Percentiles rank a stretch among this genome's conserved stretches.
These are phyloP conservation scores for Tubosaeta sp. DNA, from an alignment of 768 basidiomycete genomes.

Conservation along the genomic window DNA sequence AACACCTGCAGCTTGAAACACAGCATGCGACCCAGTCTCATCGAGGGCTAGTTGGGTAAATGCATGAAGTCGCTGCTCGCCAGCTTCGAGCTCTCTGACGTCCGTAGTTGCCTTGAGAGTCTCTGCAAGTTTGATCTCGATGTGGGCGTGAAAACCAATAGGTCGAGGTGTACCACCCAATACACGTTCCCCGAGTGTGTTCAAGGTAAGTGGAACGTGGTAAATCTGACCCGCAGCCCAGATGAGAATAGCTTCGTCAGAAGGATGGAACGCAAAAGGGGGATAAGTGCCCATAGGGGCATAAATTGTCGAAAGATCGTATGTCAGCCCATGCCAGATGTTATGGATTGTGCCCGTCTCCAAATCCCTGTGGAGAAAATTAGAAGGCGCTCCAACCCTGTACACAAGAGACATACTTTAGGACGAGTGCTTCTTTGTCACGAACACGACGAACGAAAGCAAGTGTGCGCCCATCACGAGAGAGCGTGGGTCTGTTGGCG, in stretches of 20 bases:
- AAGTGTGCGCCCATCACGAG: constrained; percentile 61
- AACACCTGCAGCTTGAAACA: constrained; percentile 65
- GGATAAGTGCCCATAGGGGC: constrained; percentile 82
- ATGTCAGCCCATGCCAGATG: constrained; percentile 65
- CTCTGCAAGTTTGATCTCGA: constrained; percentile 61
- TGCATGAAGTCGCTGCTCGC: constrained; percentile 53
- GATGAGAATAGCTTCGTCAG: constrained; percentile 45
- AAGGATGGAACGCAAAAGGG: constrained; percentile 54
- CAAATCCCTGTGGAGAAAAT: constrained; percentile 47
- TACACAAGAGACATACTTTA: constrained; percentile 47
- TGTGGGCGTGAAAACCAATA: constrained; percentile 58
- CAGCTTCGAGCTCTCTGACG: constrained; percentile 49
- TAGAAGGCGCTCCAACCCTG: neutral
- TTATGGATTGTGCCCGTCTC: constrained; percentile 60
- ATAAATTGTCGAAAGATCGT: constrained; percentile 58
- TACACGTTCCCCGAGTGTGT: constrained; percentile 46
- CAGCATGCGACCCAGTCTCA: constrained; percentile 45
- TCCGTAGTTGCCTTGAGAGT: constrained; percentile 49
- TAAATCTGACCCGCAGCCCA: constrained; percentile 75
- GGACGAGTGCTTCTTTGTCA: constrained; percentile 67
- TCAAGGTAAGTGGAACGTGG: constrained; percentile 45
- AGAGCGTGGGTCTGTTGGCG: constrained; percentile 69
- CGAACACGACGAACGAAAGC: constrained; percentile 72
- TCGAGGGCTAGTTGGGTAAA: constrained; percentile 61
- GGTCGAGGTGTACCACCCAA: constrained; percentile 37